Conservation (phyloP, 441 rosid species). For the Arabidopsis lyrata region DNA sequence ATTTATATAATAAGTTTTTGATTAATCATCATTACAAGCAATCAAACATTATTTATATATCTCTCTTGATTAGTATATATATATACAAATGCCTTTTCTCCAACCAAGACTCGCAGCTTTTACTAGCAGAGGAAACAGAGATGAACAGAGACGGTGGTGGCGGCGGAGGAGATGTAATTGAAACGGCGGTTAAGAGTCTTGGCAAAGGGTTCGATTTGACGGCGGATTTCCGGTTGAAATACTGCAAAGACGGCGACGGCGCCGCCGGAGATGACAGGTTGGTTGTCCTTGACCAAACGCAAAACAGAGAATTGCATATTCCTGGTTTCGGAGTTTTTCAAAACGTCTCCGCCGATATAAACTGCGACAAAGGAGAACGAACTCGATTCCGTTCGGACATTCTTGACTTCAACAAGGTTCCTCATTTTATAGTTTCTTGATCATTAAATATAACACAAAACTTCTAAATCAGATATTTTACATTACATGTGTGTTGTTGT, state of each 20-base stretch:
- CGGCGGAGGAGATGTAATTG: slow-evolving; percentile 49
- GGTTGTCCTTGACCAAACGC: slow-evolving; percentile 61
- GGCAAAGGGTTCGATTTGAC: slow-evolving; percentile 93
- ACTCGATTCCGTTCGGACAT: slow-evolving; percentile 79
- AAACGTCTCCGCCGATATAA: slow-evolving; percentile 70
- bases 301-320: slow-evolving; percentile 54
- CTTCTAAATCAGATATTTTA: not conserved
- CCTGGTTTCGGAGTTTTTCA: slow-evolving; percentile 66
- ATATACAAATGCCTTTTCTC: not conserved
- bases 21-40: slow-evolving; percentile 35
- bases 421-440: not conserved
- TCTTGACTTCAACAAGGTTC: slow-evolving; percentile 81
- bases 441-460: not conserved
- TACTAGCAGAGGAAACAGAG: slow-evolving; percentile 29
- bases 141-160: slow-evolving; percentile 6
- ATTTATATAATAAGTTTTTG: slow-evolving; percentile 16
- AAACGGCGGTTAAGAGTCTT: slow-evolving; percentile 67
- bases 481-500: not conserved
- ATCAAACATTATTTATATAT: slow-evolving; percentile 9
- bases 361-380: slow-evolving; percentile 87
- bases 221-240: slow-evolving; percentile 74
- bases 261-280: slow-evolving; percentile 59
- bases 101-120: slow-evolving; percentile 25
- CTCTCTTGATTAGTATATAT: slow-evolving; percentile 7
- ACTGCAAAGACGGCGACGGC: slow-evolving; percentile 65